Evolutionary conservation across 495 filamentous ascomycete genomes (phyloP).

Genomic region (Filosporella fistucella): DNA sequence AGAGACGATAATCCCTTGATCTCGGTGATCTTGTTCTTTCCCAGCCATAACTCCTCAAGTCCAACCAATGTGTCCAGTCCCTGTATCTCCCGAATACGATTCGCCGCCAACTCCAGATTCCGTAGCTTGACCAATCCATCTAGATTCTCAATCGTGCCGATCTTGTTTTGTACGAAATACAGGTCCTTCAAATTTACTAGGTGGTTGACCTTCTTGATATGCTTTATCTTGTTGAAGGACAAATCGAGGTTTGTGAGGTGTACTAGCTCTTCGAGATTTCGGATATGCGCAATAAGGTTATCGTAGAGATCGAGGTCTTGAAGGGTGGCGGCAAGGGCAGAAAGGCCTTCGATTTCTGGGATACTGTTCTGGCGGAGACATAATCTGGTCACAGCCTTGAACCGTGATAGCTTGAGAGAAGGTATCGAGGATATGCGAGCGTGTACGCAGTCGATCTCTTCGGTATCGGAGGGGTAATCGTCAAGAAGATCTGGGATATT

Average conservation of each 20-base stretch:
- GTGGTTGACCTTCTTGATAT: constrained; percentile 86
- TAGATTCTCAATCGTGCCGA: constrained; percentile 78
- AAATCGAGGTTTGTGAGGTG: constrained; percentile 80
- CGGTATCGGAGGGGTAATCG: constrained; percentile 41
- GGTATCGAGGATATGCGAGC: constrained; percentile 76
- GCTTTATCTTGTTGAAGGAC: constrained; percentile 98
- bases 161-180: constrained; percentile 95
- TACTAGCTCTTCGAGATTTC: constrained; percentile 71
- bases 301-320: constrained; percentile 94
- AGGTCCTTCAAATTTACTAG: constrained; percentile 76
- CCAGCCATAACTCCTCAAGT: constrained; percentile 89
- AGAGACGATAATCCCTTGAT: constrained; percentile 69
- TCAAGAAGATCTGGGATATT: constrained; percentile 46
- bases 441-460: constrained; percentile 90
- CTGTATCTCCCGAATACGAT: constrained; percentile 84
- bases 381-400: constrained; percentile 70
- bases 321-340: constrained; percentile 56
- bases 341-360: constrained; percentile 68
- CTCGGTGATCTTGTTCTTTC: constrained; percentile 95
- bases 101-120: constrained; percentile 88
- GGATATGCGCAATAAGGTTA: constrained; percentile 87
- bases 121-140: constrained; percentile 67
- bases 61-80: constrained; percentile 72
- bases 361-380: constrained; percentile 95
- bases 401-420: constrained; percentile 75